Conservation (phyloP, 768 basidiomycete genomes). For the Leccinum incarnatum region DNA sequence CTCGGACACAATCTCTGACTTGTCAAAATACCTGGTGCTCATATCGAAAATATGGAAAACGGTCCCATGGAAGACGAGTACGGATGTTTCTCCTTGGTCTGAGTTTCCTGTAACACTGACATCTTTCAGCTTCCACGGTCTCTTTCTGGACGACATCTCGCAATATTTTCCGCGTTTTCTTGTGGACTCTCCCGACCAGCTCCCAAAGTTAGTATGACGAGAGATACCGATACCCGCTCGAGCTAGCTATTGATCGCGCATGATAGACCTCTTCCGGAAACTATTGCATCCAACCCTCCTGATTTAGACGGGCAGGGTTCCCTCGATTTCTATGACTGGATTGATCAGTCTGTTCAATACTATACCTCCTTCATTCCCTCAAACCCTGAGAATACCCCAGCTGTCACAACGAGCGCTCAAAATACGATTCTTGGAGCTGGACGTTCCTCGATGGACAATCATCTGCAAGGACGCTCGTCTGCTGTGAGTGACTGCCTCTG, state of each 20-base stretch:
- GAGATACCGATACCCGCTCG: neutral
- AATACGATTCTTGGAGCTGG: too few species aligned
- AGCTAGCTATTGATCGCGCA: neutral
- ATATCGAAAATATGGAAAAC: neutral
- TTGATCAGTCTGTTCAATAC: neutral
- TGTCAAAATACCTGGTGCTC: neutral
- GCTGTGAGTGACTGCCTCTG: neutral
- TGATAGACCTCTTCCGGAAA: neutral
- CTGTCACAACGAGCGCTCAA: neutral
- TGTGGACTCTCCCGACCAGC: neutral
- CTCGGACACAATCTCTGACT: neutral
- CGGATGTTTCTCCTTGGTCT: neutral
- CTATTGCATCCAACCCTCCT: neutral
- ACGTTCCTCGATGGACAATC: too few species aligned
- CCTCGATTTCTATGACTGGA: neutral
- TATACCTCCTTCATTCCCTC: neutral
- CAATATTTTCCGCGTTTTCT: neutral
- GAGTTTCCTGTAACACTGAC: neutral
- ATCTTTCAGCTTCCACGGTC: neutral
- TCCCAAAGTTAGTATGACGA: neutral
- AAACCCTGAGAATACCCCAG: neutral
- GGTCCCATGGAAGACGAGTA: neutral
- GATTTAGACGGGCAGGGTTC: rapidly evolving
- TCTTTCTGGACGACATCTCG: neutral
- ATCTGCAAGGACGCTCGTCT: neutral